Evolutionary conservation across 345 rosid genomes (phyloP).

Genomic region (Syzygium oleosum): DNA sequence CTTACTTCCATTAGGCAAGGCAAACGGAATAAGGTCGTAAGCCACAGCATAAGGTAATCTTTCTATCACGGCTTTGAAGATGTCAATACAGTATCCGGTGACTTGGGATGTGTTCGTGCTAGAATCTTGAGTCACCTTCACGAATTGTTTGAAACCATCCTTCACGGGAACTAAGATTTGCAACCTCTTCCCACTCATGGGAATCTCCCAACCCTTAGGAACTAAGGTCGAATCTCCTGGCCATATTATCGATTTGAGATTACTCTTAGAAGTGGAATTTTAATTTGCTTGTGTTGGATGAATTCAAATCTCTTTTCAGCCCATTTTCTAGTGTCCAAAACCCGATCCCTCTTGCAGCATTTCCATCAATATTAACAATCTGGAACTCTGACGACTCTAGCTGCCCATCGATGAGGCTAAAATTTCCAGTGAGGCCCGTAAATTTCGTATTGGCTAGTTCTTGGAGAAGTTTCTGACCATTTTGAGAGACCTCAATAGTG

Average conservation of each 20-base stretch:
- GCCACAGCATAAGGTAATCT: not conserved
- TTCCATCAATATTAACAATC: not conserved
- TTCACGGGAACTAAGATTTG: not conserved
- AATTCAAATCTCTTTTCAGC: not conserved
- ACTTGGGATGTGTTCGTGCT: not conserved
- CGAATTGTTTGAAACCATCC: fast-evolving
- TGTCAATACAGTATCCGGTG: not conserved
- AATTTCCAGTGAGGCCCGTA: not conserved
- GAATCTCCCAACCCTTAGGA: not conserved
- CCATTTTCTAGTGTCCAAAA: not conserved
- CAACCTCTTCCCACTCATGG: not conserved
- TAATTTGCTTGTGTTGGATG: not conserved
- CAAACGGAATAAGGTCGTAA: not conserved
- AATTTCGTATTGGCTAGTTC: fast-evolving
- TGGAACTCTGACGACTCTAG: fast-evolving
- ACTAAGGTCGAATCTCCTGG: not conserved
- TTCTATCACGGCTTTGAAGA: not conserved
- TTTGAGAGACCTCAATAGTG: not conserved
- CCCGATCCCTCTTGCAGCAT: not conserved
- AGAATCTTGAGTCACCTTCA: not conserved
- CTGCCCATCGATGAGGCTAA: fast-evolving
- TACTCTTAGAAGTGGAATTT: not conserved
- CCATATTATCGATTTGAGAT: not conserved
- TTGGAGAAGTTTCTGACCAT: not conserved
- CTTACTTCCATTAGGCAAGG: fast-evolving